Conservation (phyloP, 768 basidiomycete species). For the Boletus sp. region DNA sequence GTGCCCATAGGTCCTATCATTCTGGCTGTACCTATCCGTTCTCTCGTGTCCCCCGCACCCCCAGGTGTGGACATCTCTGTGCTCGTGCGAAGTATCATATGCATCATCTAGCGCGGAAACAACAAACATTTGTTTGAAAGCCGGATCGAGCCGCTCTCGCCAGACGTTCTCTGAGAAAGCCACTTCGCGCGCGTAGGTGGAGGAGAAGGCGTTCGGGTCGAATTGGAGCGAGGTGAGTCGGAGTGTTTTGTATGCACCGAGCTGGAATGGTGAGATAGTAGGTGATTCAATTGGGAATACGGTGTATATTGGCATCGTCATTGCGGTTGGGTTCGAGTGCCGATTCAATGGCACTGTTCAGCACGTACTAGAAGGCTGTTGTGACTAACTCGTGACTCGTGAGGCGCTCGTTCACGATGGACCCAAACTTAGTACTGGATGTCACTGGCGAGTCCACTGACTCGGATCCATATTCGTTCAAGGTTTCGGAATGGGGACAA, state of each 20-base stretch:
- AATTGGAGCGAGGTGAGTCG: constrained; percentile 23
- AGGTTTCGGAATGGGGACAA: no score
- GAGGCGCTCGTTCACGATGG: no score
- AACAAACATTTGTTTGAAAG: constrained; percentile 15
- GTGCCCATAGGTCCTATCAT: constrained; percentile 16
- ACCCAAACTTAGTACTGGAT: no score
- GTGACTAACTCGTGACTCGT: no score
- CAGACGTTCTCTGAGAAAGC: constrained; percentile 23
- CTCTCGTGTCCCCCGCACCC: not conserved
- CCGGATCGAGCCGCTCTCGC: constrained; percentile 17
- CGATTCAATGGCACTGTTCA: no score
- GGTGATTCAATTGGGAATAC: constrained; percentile 16
- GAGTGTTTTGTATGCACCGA: constrained; percentile 23
- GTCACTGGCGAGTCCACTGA: not conserved
- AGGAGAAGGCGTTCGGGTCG: constrained; percentile 22
- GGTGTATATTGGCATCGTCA: constrained; percentile 9
- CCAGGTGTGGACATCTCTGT: not conserved
- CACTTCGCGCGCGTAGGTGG: constrained; percentile 23
- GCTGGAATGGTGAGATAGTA: constrained; percentile 17
- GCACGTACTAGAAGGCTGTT: no score
- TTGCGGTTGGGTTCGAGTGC: not conserved
- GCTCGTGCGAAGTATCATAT: not conserved
- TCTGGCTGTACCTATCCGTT: constrained; percentile 23
- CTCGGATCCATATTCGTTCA: no score
- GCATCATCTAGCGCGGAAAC: constrained; percentile 1